Percentiles rank a stretch among this genome's conserved stretches.
Conservation (phyloP, 257 asterid species). For the Primulina huaijiensis region DNA sequence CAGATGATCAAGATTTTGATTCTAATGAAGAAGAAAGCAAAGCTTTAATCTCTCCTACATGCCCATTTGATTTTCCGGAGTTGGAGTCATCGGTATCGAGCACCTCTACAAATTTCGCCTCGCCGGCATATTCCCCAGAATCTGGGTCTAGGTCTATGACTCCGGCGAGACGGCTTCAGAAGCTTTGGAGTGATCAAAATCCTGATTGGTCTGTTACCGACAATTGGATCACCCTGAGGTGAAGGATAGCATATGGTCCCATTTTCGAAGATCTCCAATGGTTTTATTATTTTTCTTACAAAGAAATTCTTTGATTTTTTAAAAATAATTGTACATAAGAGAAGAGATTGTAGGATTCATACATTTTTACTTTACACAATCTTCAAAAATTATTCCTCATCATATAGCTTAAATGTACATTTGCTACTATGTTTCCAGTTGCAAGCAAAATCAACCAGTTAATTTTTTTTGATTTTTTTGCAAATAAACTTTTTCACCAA, state of each 20-base stretch:
- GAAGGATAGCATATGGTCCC: neutral
- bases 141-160: neutral
- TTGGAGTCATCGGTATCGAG: conserved; percentile 44
- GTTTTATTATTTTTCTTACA: neutral
- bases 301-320: too few relatives aligned
- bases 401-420: neutral
- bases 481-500: too few relatives aligned
- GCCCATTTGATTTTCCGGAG: conserved; percentile 70
- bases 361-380: neutral
- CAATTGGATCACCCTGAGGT: neutral
- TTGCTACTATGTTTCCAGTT: neutral
- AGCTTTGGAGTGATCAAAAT: neutral
- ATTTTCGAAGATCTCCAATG: neutral
- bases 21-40: conserved; percentile 12
- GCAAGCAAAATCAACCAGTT: neutral
- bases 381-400: too few relatives aligned
- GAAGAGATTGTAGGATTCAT: neutral
- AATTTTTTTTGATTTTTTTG: too few relatives aligned
- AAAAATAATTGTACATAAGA: neutral
- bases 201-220: neutral
- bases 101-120: conserved; percentile 45
- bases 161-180: neutral
- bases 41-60: conserved; percentile 49
- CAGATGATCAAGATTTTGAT: conserved; percentile 17
- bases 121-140: conserved; percentile 24